phyloP scores from a whole-genome alignment of 441 rosid genomes.

The Hura crepitans region DNA sequence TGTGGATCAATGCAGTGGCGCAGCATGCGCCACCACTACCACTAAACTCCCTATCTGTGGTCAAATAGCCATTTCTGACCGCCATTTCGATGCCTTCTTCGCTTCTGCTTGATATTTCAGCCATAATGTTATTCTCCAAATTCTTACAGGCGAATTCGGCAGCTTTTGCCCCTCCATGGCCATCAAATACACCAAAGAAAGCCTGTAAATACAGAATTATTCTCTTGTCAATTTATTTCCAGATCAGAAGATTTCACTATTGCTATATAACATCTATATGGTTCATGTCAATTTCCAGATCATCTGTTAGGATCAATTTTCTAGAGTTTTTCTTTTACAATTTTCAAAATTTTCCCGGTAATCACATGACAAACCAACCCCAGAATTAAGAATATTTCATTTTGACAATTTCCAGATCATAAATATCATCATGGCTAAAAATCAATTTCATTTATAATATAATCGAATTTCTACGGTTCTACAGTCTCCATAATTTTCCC shows the following conservation, averaged over 20 bases:
- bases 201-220: constrained; percentile 11
- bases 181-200: constrained; percentile 27
- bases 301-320: too few relatives aligned
- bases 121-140: constrained; percentile 17
- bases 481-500: background rate
- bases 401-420: too few relatives aligned
- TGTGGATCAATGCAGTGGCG: constrained; percentile 65
- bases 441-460: background rate
- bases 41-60: constrained; percentile 59
- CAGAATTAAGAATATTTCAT: too few relatives aligned
- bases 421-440: too few relatives aligned
- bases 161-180: constrained; percentile 25
- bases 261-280: too few relatives aligned
- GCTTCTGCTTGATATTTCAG: background rate
- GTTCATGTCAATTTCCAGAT: too few relatives aligned
- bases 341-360: too few relatives aligned
- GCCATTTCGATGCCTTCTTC: constrained; percentile 42
- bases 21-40: constrained; percentile 72
- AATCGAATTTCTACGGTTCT: background rate
- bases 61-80: constrained; percentile 54
- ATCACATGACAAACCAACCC: too few relatives aligned
- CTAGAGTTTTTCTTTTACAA: too few relatives aligned
- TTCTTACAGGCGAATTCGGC: constrained; percentile 21
- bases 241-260: too few relatives aligned
- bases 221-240: too few relatives aligned